Evolutionary conservation across 345 rosid genomes (phyloP).

Genomic region (Syzygium aromaticum): DNA sequence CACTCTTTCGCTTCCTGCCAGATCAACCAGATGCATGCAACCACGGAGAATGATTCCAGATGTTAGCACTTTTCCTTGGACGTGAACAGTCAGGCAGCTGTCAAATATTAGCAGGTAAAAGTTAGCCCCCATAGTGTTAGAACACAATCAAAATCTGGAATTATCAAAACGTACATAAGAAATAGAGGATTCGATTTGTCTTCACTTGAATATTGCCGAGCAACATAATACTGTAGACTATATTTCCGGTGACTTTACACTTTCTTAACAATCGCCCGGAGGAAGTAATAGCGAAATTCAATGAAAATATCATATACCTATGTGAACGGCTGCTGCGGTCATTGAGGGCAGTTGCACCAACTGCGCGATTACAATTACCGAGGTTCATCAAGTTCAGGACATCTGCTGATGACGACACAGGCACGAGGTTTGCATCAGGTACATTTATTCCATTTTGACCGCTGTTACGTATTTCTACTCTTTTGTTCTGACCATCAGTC

Average conservation of each 20-base stretch:
- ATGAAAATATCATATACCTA: constrained; percentile 31
- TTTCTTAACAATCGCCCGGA: not conserved
- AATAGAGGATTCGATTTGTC: not conserved
- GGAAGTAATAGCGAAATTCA: not conserved
- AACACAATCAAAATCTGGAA: not conserved
- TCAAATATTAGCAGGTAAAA: not conserved
- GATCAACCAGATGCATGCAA: constrained; percentile 93
- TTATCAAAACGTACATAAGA: not conserved
- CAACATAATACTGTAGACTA: not conserved
- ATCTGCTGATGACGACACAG: constrained; percentile 69
- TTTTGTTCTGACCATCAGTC: constrained; percentile 59
- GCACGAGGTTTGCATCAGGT: constrained; percentile 82
- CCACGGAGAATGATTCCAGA: constrained; percentile 65
- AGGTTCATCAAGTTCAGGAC: constrained; percentile 80
- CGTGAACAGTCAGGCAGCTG: constrained; percentile 95
- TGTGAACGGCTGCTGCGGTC: constrained; percentile 98
- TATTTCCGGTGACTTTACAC: not conserved
- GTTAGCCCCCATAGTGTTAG: not conserved
- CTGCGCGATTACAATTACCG: constrained; percentile 80
- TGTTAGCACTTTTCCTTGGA: constrained; percentile 77
- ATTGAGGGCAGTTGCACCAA: constrained; percentile 82
- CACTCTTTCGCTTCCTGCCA: constrained; percentile 96
- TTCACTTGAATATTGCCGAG: not conserved
- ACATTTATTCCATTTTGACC: constrained; percentile 81
- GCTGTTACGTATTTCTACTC: constrained; percentile 88